Conservation (phyloP, 2,329 filamentous ascomycete species). For the Talaromyces sp. region DNA sequence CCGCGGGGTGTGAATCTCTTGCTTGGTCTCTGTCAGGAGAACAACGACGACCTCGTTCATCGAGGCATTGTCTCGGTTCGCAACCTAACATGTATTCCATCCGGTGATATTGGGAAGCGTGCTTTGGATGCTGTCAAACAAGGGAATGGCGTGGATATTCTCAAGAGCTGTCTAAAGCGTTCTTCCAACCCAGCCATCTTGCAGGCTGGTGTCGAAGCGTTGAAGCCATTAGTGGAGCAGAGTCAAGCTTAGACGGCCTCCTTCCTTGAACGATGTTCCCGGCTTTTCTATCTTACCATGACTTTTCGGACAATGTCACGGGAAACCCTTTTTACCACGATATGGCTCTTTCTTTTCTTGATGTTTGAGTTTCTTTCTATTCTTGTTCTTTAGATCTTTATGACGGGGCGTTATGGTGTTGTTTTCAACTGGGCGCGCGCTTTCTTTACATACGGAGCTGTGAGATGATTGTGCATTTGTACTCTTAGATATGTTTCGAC, state of each 20-base stretch:
- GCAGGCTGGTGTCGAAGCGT: conserved; percentile 63
- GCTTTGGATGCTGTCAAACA: conserved; percentile 58
- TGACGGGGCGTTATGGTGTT: conserved; percentile 3
- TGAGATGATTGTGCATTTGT: conserved; percentile 6
- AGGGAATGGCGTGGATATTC: conserved; percentile 59
- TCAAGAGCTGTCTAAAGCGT: conserved; percentile 66
- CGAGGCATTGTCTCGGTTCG: conserved; percentile 70
- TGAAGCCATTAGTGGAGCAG: conserved; percentile 60
- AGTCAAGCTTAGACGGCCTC: conserved; percentile 7
- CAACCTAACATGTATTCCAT: conserved; percentile 62
- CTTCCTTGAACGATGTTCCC: not conserved
- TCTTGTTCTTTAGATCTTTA: conserved; percentile 3
- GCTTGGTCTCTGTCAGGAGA: conserved; percentile 72
- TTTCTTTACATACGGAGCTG: conserved; percentile 3
- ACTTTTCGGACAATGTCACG: not conserved
- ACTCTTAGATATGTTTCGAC: conserved; percentile 8
- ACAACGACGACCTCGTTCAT: conserved; percentile 49
- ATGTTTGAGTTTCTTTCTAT: not conserved
- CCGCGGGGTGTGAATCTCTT: conserved; percentile 70
- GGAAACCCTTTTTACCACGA: not conserved
- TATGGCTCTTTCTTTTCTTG: conserved; percentile 4
- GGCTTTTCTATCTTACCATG: not conserved
- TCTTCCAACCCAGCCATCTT: conserved; percentile 65
- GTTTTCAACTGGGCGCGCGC: not conserved
- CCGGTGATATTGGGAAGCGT: conserved; percentile 59